Conservation (phyloP, 2,329 filamentous ascomycete genomes). For the Dactylellina cionopaga region DNA sequence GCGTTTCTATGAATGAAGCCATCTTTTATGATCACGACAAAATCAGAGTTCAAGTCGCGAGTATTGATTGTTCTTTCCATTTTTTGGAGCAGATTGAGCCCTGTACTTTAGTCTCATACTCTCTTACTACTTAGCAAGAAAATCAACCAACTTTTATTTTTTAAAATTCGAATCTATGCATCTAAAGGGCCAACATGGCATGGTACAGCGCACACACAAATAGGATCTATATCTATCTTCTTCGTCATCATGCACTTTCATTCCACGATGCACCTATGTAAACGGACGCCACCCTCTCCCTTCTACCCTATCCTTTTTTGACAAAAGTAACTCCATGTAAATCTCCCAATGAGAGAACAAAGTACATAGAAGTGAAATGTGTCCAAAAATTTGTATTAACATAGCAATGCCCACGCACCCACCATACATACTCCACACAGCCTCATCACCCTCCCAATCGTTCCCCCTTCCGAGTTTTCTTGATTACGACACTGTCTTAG, state of each 20-base stretch:
- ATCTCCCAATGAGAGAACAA: constrained; percentile 20
- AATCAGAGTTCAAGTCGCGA: background rate
- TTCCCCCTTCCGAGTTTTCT: too few relatives aligned
- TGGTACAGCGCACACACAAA: background rate
- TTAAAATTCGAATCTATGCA: background rate
- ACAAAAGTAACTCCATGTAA: constrained; percentile 38
- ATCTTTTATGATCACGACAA: too few relatives aligned
- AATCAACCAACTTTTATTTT: background rate
- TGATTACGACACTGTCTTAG: too few relatives aligned
- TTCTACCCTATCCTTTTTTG: constrained; percentile 24
- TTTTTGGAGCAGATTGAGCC: background rate
- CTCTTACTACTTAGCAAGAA: too few relatives aligned
- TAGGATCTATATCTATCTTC: background rate
- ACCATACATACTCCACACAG: too few relatives aligned
- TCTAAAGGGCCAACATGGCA: background rate
- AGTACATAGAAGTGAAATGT: constrained; percentile 24
- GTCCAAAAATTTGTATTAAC: background rate
- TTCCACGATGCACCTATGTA: constrained; percentile 40
- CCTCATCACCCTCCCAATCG: too few relatives aligned
- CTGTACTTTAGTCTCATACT: background rate
- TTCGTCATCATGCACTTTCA: constrained; percentile 10
- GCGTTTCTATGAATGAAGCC: too few relatives aligned
- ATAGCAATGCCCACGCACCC: background rate
- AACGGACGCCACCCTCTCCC: constrained; percentile 26
- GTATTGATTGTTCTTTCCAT: background rate